These are phyloP conservation scores for Thraustochytrium striatum DNA, from an alignment of 352 stramenopile species.

Conservation along the genomic window DNA sequence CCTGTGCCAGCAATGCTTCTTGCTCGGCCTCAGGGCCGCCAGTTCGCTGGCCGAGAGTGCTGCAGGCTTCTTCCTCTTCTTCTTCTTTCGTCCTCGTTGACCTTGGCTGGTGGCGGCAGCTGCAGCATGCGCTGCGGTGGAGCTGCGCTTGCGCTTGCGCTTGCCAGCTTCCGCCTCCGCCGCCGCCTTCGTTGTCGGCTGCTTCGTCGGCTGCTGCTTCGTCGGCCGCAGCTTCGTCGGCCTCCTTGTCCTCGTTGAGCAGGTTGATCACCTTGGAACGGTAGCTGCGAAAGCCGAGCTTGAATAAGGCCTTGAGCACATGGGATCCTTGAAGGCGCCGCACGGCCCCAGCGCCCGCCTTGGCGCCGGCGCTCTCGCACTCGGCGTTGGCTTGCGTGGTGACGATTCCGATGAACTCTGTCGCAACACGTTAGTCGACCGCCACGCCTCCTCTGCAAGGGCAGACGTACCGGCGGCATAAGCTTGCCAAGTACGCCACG, in stretches of 20 bases:
- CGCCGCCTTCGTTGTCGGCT: not conserved
- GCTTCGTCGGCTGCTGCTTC: not conserved
- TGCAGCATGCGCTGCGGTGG: not conserved
- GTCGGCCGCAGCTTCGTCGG: not conserved
- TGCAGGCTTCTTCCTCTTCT: too few species aligned
- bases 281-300: slow-evolving; percentile 23
- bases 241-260: not conserved
- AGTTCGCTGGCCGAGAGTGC: too few species aligned
- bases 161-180: not conserved
- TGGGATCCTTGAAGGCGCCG: not conserved
- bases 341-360: not conserved
- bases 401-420: not conserved
- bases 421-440: too few species aligned
- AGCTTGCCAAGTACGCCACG: too few species aligned
- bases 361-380: slow-evolving; percentile 10
- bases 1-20: too few species aligned
- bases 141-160: not conserved
- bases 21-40: too few species aligned
- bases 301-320: slow-evolving; percentile 2
- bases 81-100: not conserved
- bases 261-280: not conserved
- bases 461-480: too few species aligned
- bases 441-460: too few species aligned
- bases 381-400: slow-evolving; percentile 1
- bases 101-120: not conserved